These are phyloP conservation scores for Teratosphaeria viscida DNA, from an alignment of 2,329 filamentous ascomycete species.

Conservation along the genomic window DNA sequence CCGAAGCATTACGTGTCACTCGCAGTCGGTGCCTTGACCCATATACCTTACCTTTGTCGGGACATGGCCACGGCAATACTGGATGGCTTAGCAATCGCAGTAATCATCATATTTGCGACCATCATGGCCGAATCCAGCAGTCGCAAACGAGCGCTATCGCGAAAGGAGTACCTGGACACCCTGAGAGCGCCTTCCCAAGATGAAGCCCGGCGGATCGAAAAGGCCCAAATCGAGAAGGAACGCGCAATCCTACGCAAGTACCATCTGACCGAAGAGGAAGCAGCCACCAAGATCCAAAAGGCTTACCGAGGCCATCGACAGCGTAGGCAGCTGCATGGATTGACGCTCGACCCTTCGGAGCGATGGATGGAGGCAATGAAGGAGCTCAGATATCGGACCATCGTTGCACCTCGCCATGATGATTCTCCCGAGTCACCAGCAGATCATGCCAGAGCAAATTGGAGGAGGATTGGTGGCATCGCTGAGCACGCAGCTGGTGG, in stretches of 20 bases:
- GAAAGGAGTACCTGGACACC: conserved; percentile 16
- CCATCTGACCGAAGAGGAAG: conserved; percentile 10
- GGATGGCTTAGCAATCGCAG: conserved; percentile 1
- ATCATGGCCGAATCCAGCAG: conserved; percentile 2
- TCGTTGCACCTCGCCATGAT: conserved; percentile 12
- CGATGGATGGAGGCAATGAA: conserved; percentile 56
- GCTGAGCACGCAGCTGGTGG: conserved; percentile 62
- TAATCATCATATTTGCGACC: background rate
- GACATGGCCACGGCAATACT: background rate
- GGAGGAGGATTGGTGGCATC: conserved; percentile 62
- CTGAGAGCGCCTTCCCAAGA: conserved; percentile 11
- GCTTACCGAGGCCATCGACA: conserved; percentile 69
- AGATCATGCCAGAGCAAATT: conserved; percentile 48
- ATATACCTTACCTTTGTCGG: background rate
- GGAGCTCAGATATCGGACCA: conserved; percentile 18
- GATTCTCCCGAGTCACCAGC: conserved; percentile 10
- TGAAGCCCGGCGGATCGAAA: conserved; percentile 14
- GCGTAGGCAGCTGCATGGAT: conserved; percentile 58
- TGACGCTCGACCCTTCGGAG: conserved; percentile 56
- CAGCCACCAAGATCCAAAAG: conserved; percentile 33
- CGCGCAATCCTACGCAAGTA: conserved; percentile 16
- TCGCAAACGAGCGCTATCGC: conserved; percentile 10
- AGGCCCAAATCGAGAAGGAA: conserved; percentile 17
- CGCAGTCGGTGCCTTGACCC: background rate
- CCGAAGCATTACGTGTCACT: background rate